Evolutionary conservation across 352 stramenopile species (phyloP).

Genomic region (Discostella stelligera): DNA sequence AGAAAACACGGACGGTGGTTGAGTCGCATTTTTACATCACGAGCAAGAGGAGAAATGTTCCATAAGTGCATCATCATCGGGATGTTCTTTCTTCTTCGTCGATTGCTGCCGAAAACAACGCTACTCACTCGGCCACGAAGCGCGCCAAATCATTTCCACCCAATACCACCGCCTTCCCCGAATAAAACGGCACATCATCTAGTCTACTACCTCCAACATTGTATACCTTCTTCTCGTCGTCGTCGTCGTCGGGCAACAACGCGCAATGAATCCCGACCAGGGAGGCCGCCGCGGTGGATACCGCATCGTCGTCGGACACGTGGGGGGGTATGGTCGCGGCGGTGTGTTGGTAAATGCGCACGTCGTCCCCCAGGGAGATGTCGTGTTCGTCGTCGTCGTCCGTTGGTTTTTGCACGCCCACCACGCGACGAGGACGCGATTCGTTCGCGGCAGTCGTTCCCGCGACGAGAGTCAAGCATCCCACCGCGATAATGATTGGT

Average conservation of each 20-base stretch:
- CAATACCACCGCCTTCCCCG: constrained; percentile 60
- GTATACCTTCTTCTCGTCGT: constrained; percentile 33
- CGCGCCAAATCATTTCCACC: constrained; percentile 69
- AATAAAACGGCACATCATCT: constrained; percentile 38
- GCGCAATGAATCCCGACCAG: constrained; percentile 65
- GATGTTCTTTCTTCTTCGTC: constrained; percentile 1
- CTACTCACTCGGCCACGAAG: constrained; percentile 62
- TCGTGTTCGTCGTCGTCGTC: constrained; percentile 10
- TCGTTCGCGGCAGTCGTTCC: neutral
- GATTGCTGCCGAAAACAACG: neutral
- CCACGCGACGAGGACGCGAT: constrained; percentile 7
- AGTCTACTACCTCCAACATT: constrained; percentile 49
- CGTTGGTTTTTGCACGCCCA: constrained; percentile 30
- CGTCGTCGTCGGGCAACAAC: neutral
- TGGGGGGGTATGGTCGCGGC: constrained; percentile 54
- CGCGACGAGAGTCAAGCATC: neutral
- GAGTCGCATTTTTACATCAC: too few relatives aligned
- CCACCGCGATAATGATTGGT: neutral
- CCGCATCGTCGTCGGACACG: constrained; percentile 54
- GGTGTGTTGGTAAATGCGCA: constrained; percentile 56
- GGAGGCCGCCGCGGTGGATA: constrained; percentile 53
- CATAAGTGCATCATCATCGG: neutral
- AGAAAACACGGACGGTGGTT: neutral
- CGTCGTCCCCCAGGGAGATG: constrained; percentile 17
- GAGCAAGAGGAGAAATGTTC: neutral